phyloP scores from a whole-genome alignment of 2,329 filamentous ascomycete genomes.

The Pezicula carpinea region DNA sequence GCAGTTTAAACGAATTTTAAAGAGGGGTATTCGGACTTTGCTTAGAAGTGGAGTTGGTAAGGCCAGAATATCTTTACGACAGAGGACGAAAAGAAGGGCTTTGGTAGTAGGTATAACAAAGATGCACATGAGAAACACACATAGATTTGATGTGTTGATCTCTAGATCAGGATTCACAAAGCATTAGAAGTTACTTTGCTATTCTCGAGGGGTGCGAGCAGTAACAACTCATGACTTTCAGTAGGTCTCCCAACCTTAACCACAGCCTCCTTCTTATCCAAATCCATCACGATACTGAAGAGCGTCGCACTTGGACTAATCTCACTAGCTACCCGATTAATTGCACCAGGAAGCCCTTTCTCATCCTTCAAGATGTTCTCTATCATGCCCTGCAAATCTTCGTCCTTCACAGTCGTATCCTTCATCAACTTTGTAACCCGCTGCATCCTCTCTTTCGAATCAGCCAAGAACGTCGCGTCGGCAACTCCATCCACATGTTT shows the following conservation, averaged over 20 bases:
- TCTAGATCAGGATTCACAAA: too few relatives aligned
- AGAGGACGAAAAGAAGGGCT: too few relatives aligned
- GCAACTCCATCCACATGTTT: constrained; percentile 10
- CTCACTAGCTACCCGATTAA: constrained; percentile 27
- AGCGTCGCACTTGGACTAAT: constrained; percentile 26
- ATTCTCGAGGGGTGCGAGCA: not conserved
- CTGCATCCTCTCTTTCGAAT: constrained; percentile 23
- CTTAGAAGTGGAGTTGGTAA: too few relatives aligned
- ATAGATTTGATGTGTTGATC: too few relatives aligned
- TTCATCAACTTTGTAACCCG: constrained; percentile 25
- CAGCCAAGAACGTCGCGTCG: constrained; percentile 13
- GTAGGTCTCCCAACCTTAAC: constrained; percentile 30
- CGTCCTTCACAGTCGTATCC: constrained; percentile 1
- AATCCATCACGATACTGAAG: constrained; percentile 34
- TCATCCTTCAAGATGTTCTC: constrained; percentile 10
- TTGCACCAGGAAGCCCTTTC: constrained; percentile 10
- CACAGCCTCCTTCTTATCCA: constrained; percentile 22
- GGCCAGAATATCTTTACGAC: too few relatives aligned
- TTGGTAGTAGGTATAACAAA: too few relatives aligned
- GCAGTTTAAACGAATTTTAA: too few relatives aligned
- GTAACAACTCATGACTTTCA: not conserved
- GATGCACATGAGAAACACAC: too few relatives aligned
- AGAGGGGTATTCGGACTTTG: too few relatives aligned
- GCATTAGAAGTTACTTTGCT: too few relatives aligned
- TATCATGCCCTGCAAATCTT: constrained; percentile 1